Conservation (phyloP, 495 filamentous ascomycete genomes). For the Haplographium delicatum region DNA sequence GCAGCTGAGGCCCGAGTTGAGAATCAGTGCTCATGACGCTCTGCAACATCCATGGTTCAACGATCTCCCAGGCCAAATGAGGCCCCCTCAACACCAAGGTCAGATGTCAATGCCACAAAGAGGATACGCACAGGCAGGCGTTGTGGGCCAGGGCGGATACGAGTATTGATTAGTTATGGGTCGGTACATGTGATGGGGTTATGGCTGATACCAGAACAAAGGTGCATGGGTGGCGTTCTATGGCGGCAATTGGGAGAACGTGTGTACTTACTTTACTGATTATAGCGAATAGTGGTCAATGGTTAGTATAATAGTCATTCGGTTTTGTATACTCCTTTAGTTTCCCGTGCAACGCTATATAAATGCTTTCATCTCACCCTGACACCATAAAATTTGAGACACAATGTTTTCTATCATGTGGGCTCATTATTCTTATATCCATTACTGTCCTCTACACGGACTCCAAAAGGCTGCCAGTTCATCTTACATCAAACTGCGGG, state of each 20-base stretch:
- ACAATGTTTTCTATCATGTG: no score
- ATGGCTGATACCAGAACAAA: slow-evolving; percentile 1
- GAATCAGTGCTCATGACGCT: slow-evolving; percentile 78
- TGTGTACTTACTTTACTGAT: no score
- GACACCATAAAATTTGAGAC: no score
- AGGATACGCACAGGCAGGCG: slow-evolving; percentile 19
- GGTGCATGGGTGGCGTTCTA: slow-evolving; percentile 1
- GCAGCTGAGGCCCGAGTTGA: slow-evolving; percentile 86
- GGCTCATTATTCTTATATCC: no score
- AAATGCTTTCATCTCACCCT: no score
- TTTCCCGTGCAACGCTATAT: no score
- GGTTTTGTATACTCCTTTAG: no score
- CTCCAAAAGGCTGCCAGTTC: no score
- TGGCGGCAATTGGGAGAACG: not conserved
- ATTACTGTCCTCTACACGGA: no score
- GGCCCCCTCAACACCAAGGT: slow-evolving; percentile 11
- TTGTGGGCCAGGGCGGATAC: slow-evolving; percentile 15
- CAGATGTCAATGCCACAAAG: slow-evolving; percentile 21
- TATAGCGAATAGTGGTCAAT: not conserved
- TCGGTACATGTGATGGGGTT: slow-evolving; percentile 6
- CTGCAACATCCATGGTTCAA: slow-evolving; percentile 85
- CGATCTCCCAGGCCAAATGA: slow-evolving; percentile 20
- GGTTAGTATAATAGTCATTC: no score
- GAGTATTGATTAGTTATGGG: slow-evolving; percentile 12
- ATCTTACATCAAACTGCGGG: no score